Base-by-base conservation (phyloP, 2,329 filamentous ascomycete genomes). In the Pyrenophora tritici-repentis region DNA sequence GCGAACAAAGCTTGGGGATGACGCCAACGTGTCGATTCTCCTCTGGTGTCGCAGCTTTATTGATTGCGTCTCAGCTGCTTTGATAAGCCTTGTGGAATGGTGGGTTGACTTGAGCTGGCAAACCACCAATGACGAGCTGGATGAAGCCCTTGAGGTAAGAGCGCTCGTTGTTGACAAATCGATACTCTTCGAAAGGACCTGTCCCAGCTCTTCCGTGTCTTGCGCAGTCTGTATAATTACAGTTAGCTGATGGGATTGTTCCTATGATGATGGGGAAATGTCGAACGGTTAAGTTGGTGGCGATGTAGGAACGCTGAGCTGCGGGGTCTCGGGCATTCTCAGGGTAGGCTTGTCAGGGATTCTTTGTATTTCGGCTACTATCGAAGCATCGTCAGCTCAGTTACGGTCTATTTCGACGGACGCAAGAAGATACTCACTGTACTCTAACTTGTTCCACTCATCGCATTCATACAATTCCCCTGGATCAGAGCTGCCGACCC, bases 291-390 rank as follows among this genome's bases (percentile, higher is more conserved):
- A 40, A 22, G 45, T 43, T 45, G 18, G 50, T 43, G 45, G 52
- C 47, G 54, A 42, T 53, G 53, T 54, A 35, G 52, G 52, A 55
- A 37, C 41, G 53, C 44, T 47, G 47, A 47, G 41, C 36, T 56
- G 50, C 50, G 47, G 55, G 47, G 53, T 55, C 22, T 51, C 29
- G 42, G 47, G 41, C 39, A 39, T 34, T 20, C 34, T 56, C 26
- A 34, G 37, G 12, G 24, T 17, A 33, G 34, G 38, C 41, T 59
- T 50, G 34, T 38, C 39, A 53, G 35, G 42, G 40, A 43, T 39
- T 47, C 22, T 39, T 55, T 45, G 52, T 36, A 62, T 61, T 65
- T 50, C 24, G 47, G 31, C 52, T 64, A 64, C 59, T 63, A 48
- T 24, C 35, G 13, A 29, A 34, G 34, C 3, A 6, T 48, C 20